Conservation (phyloP, 176 grass and related monocot genomes). For the Eleusine indica region DNA sequence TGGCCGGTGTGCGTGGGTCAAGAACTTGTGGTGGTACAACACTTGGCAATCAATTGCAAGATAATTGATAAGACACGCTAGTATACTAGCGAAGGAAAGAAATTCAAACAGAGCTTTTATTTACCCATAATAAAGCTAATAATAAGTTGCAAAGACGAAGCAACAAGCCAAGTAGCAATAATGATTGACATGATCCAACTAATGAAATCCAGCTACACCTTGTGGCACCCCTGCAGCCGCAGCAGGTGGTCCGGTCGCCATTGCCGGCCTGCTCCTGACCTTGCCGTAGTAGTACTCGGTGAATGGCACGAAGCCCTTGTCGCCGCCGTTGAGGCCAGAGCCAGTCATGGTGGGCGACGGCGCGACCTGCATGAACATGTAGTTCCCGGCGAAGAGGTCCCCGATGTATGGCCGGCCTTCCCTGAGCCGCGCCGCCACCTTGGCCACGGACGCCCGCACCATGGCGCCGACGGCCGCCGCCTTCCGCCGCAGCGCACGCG, state of each 20-base stretch:
- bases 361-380: slow-evolving; percentile 92
- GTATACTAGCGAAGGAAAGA: background rate
- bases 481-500: slow-evolving; percentile 54
- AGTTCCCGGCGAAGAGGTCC: slow-evolving; percentile 90
- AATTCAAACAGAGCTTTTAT: background rate
- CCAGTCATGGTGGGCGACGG: slow-evolving; percentile 49
- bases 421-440: slow-evolving; percentile 62
- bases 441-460: slow-evolving; percentile 53
- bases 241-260: background rate
- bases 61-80: background rate
- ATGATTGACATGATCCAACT: background rate
- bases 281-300: slow-evolving; percentile 33
- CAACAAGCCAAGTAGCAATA: background rate
- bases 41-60: background rate
- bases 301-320: background rate
- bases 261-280: background rate
- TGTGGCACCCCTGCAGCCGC: slow-evolving; percentile 17
- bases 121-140: background rate
- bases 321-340: slow-evolving; percentile 24
- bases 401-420: slow-evolving; percentile 73
- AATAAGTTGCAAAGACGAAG: too few species aligned
- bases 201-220: background rate
- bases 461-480: slow-evolving; percentile 40
- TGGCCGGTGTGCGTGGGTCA: background rate
- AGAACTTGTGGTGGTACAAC: background rate